These are phyloP conservation scores for Globisporangium nagaii DNA, from an alignment of 352 stramenopile genomes.

Conservation along the genomic window DNA sequence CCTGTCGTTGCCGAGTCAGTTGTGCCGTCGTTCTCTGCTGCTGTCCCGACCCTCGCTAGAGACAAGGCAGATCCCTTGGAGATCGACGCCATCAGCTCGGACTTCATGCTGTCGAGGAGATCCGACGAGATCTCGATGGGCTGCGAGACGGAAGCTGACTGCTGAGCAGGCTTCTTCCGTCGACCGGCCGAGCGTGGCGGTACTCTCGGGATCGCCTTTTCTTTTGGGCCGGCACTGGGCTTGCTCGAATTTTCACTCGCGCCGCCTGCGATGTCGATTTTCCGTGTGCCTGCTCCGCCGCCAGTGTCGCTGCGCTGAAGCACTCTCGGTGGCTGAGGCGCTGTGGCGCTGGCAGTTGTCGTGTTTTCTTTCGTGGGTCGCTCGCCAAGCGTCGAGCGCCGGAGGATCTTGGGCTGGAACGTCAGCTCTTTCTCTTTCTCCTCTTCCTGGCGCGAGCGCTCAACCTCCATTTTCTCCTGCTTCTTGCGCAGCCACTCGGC, in stretches of 20 bases:
- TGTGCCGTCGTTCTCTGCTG: not conserved
- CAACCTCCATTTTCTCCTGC: slow-evolving; percentile 63
- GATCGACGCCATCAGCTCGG: slow-evolving; percentile 56
- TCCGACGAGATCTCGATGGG: slow-evolving; percentile 56
- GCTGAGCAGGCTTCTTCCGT: slow-evolving; percentile 28
- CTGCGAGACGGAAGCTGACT: slow-evolving; percentile 33
- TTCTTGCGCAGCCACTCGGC: slow-evolving; percentile 78
- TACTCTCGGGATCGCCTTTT: slow-evolving; percentile 32
- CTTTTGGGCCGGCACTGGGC: slow-evolving; percentile 15
- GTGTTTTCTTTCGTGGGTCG: slow-evolving; percentile 22
- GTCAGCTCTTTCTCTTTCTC: slow-evolving; percentile 78
- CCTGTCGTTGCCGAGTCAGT: too few species aligned
- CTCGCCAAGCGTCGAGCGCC: slow-evolving; percentile 53
- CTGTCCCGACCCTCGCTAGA: slow-evolving; percentile 1
- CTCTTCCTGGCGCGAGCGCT: slow-evolving; percentile 55
- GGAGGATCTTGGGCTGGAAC: slow-evolving; percentile 79
- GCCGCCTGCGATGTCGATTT: slow-evolving; percentile 7
- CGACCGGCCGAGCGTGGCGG: slow-evolving; percentile 13
- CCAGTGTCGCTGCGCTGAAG: slow-evolving; percentile 14
- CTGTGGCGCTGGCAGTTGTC: not conserved
- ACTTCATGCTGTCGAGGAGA: slow-evolving; percentile 65
- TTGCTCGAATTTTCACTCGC: slow-evolving; percentile 2
- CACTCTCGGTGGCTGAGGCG: not conserved
- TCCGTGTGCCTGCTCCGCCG: slow-evolving; percentile 3
- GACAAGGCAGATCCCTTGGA: not conserved